Evolutionary conservation across 257 asterid species (phyloP), one percentile per base, ranked within the genome.

Genomic region (Solanum sitiens): DNA sequence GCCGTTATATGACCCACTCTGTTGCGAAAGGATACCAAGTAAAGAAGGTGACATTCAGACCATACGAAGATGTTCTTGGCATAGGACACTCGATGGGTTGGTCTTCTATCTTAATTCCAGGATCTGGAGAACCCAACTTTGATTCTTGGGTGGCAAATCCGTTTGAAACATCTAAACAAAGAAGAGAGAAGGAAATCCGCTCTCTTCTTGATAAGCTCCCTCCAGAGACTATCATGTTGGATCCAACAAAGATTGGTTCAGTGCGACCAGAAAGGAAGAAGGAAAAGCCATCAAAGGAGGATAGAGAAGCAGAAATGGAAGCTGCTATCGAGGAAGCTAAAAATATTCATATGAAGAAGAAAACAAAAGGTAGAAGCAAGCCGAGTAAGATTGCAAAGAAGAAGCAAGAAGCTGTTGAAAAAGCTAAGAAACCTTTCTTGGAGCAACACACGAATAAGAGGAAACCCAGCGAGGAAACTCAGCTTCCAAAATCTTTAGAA

Each of bases 111-210:
- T 88, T 91, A 37, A 87, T 91, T 67, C 93, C 92, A 83, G 99
- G 99, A 23, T 94, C 99, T 0, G 99, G 99, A 16, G 99, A 96
- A 86, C 95, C 99, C 88, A 97, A 97, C 87, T 97, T 97, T 4
- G 99, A 97, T 73, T 47, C 95, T 6, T 95, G 96, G 96, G 98
- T 95, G 37, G 99, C 98, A 0, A 97, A 95, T 47, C 99, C 99
- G 0, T 95, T 89, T 68, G 99, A 97, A 88, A 96, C 99, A 33
- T 85, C 92, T 13, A 97, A 95, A 73, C 99, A 97, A 89, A 90
- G 99, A 77, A 90, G 92, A 35, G 99, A 97, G 93, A 95, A 93
- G 94, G 99, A 96, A 91, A 93, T 97, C 12, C 93, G 88, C 8
- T 86, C 95, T 27, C 99, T 97, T 87, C 98, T 97, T 21, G 99